Evolutionary conservation across 257 asterid species (phyloP).

Genomic region (Perilla frutescens): DNA sequence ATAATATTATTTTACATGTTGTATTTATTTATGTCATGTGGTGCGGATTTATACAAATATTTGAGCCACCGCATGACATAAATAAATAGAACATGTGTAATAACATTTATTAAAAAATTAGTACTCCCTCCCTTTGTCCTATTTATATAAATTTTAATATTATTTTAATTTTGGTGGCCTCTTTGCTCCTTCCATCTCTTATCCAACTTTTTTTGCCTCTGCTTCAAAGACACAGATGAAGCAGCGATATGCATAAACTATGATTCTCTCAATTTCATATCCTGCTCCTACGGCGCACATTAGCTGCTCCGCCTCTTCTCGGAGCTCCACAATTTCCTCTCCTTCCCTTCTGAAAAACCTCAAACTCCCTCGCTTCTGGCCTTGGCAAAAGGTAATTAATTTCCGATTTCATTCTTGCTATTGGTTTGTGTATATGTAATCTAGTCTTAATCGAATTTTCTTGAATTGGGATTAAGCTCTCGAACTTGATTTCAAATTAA

Average conservation of each 20-base stretch:
- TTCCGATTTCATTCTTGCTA: not conserved
- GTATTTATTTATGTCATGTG: too few species aligned
- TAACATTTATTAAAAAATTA: too few species aligned
- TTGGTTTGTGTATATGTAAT: too few species aligned
- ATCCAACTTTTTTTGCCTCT: conserved; percentile 23
- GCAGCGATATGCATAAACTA: conserved; percentile 22
- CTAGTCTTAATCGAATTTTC: not conserved
- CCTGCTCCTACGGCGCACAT: conserved; percentile 46
- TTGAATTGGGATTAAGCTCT: not conserved
- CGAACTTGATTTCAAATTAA: too few species aligned
- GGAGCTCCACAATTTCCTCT: conserved; percentile 44
- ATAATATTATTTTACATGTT: too few species aligned
- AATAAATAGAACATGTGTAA: too few species aligned
- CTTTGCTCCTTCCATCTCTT: conserved; percentile 36
- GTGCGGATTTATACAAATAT: too few species aligned
- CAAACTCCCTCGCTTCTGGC: conserved; percentile 88
- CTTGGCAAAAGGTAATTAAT: conserved; percentile 87
- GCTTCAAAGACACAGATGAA: conserved; percentile 3
- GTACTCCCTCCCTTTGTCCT: too few species aligned
- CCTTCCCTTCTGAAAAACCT: conserved; percentile 53
- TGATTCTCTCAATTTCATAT: conserved; percentile 54
- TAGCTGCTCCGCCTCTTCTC: conserved; percentile 51
- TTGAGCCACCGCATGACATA: too few species aligned
- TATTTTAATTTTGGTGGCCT: not conserved
- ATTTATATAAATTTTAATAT: too few species aligned